These are phyloP conservation scores for Phlegmacium glaucopus DNA, from an alignment of 768 basidiomycete genomes.

Conservation along the genomic window DNA sequence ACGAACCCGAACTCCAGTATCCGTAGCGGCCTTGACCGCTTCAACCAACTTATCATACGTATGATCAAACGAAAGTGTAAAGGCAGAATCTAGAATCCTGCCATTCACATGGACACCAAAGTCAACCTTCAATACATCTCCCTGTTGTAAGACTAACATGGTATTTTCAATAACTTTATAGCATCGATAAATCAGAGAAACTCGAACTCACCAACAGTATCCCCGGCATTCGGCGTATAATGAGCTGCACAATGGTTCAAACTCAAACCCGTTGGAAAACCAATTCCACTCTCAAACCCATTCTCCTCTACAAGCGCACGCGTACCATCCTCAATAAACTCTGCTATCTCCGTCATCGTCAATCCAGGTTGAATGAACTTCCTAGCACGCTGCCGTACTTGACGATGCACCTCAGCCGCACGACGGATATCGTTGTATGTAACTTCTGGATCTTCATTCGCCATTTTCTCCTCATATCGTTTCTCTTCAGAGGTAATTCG, in stretches of 20 bases:
- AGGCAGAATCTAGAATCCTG: constrained; percentile 93
- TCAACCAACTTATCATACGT: constrained; percentile 87
- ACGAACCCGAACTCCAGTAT: constrained; percentile 80
- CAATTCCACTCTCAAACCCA: constrained; percentile 82
- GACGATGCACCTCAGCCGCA: constrained; percentile 94
- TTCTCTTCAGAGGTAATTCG: constrained; percentile 91
- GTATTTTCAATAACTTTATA: not conserved
- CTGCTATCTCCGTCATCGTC: constrained; percentile 91
- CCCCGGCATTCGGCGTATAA: constrained; percentile 93
- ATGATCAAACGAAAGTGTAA: constrained; percentile 86
- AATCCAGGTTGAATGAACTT: constrained; percentile 88
- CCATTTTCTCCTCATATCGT: constrained; percentile 74
- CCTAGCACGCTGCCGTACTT: constrained; percentile 80
- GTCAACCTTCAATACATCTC: constrained; percentile 95
- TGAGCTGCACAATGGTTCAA: constrained; percentile 96
- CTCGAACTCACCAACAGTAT: constrained; percentile 62
- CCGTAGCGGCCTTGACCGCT: constrained; percentile 92
- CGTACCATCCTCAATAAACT: constrained; percentile 90
- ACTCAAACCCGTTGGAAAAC: constrained; percentile 95
- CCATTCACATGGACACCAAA: constrained; percentile 97
- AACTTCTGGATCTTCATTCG: constrained; percentile 74
- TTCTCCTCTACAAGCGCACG: constrained; percentile 90
- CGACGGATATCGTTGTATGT: constrained; percentile 90
- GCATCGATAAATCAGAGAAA: constrained; percentile 6
- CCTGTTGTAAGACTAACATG: constrained; percentile 64